Conservation (phyloP, 2,329 filamentous ascomycete species). For the Botrytis fabae region DNA sequence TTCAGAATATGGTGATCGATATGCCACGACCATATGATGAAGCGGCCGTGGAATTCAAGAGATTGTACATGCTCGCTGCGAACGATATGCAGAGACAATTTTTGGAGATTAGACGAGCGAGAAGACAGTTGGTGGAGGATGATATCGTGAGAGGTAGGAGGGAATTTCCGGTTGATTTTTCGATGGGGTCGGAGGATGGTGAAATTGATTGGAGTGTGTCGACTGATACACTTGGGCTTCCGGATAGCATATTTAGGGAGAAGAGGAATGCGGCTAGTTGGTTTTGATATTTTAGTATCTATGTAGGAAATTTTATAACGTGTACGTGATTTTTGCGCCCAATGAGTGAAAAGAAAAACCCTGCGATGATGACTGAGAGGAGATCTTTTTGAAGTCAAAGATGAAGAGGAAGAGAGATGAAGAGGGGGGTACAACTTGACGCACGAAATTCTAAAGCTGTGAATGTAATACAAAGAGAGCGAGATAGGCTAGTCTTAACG, state of each 20-base stretch:
- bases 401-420: too few species aligned
- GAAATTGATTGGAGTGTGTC: background rate
- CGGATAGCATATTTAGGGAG: background rate
- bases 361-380: background rate
- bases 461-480: too few species aligned
- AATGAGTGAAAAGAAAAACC: background rate
- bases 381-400: too few species aligned
- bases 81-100: conserved; percentile 14
- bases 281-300: background rate
- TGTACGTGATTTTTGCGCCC: background rate
- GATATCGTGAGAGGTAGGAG: background rate
- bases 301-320: background rate
- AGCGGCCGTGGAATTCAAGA: background rate
- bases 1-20: background rate
- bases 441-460: too few species aligned
- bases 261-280: background rate
- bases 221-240: background rate
- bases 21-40: background rate
- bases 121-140: conserved; percentile 9
- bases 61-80: background rate
- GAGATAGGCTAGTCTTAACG: too few species aligned
- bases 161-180: background rate
- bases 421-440: too few species aligned
- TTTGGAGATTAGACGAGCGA: conserved; percentile 9
- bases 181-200: background rate